Base-by-base conservation (phyloP, 208 protist genomes). In the Leptomonas pyrrhocoris region DNA sequence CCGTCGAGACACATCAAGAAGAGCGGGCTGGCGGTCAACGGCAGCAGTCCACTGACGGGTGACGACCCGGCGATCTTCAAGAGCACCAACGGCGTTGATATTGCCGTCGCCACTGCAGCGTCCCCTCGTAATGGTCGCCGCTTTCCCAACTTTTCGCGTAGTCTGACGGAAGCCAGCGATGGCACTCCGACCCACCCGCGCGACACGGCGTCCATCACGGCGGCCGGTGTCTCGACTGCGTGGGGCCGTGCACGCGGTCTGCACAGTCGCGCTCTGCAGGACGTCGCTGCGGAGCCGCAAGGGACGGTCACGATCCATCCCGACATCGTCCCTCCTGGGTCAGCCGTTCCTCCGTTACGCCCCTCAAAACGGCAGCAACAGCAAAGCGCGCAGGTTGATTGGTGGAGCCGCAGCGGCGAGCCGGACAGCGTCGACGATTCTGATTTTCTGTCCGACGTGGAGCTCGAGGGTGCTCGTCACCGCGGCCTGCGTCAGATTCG, bases 381-480 rank as follows among this genome's bases (percentile, higher is more conserved):
- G 42, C 49, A 53, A 43, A 23, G n/a, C 46, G 18, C 43, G 38
- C 46, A 21, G 7, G 34, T 45, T 3, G 53, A 30, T 13, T 40
- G 53, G 46, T 65, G 59, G 59, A 55, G 46, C 27, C 1, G 27
- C 38, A 30, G 27, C 38, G 12, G 23, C 28, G 48, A 65, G 31
- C 46, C 0, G 9, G 61, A 69, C 46, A 59, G 55, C 46, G 42
- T 34, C 27, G 55, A 69, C 13, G 71, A 76, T 38, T 40, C 30
- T 3, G 71, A 76, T 8, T 76, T 76, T 31, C 43, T 70, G 46
- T 76, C 71, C 0, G 71, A 76, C 34, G 71, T 76, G 34, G 71
- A 76, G 48, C 27, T 68, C 27, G 71, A 76, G 27, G 46, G 55
- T 23, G 46, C 12, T 1, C 62, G 71, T 3, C 62, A 66, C 48